phyloP scores from a whole-genome alignment of 2,329 filamentous ascomycete genomes.

The Sporothrix luriei region DNA sequence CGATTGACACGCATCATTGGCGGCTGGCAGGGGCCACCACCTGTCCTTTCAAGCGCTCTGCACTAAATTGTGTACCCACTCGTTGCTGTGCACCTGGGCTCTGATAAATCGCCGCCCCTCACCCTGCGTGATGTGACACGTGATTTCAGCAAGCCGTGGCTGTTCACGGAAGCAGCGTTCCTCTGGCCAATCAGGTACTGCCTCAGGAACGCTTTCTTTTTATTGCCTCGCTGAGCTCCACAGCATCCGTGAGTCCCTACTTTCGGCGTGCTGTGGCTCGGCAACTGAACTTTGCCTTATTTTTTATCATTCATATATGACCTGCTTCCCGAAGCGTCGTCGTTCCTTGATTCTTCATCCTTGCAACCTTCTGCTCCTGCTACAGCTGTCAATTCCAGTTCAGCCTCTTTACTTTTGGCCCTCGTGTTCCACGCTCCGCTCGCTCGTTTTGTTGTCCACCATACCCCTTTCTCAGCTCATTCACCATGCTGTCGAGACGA shows the following conservation, averaged over 20 bases:
- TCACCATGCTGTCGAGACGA: conserved; percentile 49
- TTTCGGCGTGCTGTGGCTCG: conserved; percentile 16
- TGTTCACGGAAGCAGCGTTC: conserved; percentile 20
- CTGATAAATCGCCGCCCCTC: conserved; percentile 10
- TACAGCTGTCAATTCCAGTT: too few species aligned
- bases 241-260: conserved; percentile 15
- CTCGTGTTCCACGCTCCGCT: conserved; percentile 12
- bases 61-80: conserved; percentile 7
- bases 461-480: not conserved
- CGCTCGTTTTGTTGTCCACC: conserved; percentile 2
- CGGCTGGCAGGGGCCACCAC: conserved; percentile 27
- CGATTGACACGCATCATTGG: conserved; percentile 33
- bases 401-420: not conserved
- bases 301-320: not conserved
- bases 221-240: conserved; percentile 26
- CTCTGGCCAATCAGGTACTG: conserved; percentile 24
- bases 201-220: conserved; percentile 26
- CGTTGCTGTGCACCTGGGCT: conserved; percentile 24
- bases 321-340: not conserved
- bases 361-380: too few species aligned
- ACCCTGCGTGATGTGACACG: not conserved
- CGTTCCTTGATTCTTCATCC: too few species aligned
- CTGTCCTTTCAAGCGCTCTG: conserved; percentile 35
- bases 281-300: not conserved
- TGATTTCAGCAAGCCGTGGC: too few species aligned